Base-by-base conservation (phyloP, 202 grass and related monocot species). In the Setaria italica region DNA sequence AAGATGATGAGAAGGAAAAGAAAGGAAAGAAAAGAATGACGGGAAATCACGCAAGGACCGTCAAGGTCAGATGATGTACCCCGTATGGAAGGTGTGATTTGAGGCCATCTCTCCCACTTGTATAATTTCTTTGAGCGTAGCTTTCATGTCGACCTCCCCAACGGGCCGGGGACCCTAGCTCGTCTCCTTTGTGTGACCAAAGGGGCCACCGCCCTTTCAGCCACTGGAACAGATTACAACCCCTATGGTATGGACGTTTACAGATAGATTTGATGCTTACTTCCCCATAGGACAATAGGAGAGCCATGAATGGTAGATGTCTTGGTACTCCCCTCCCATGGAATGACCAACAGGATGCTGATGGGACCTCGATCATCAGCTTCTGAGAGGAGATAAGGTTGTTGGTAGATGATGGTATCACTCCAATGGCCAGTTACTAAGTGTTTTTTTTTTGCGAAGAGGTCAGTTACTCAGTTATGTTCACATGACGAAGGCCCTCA, bases 171-270 rank as follows among this genome's bases (percentile, higher is more conserved):
- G 74, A 46, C 87, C 86, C 62, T 79, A 37, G 5, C 54, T 25
- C 32, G 21, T 70, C 49, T 47, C 35, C n/a, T 79, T 80, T 76
- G 69, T 70, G 85, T 80, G 81, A 63, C 62, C 62, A 57, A 70
- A 84, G 68, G 85, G 85, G 76, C 37, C 81, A 80, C 81, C 62
- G 69, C 66, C 89, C 84, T 89, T 85, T 82, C 78, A 82, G 55
- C 71, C 73, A 80, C 85, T 66, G 70, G 67, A 85, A 72, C 53
- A 87, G 62, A 80, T 84, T 80, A 39, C 86, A 71, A 75, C 81
- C 54, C 53, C 43, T 71, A 72, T 90, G 62, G 50, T 33, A 67
- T 84, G 83, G 74, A 75, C 51, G 71, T 9, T 14, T 33, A 34
- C 70, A 21, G 43, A 70, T 12, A 14, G 12, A 49, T 8, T 8